Conservation (phyloP, 257 asterid species). For the Solanum habrochaites region DNA sequence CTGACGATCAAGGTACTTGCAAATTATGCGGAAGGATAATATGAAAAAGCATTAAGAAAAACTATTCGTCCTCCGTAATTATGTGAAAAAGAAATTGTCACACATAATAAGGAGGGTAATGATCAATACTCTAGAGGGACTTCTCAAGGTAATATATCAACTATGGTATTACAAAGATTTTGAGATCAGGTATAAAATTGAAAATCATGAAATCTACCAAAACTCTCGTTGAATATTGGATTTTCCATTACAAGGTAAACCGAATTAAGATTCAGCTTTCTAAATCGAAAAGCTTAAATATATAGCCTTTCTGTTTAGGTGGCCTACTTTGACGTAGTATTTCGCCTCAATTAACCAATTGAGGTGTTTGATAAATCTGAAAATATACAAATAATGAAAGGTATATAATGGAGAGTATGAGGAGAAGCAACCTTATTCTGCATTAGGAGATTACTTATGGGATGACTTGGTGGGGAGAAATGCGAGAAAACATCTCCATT, state of each 20-base stretch:
- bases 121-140: neutral
- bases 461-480: conserved; percentile 38
- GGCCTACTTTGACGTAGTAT: neutral
- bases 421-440: conserved; percentile 41
- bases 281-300: neutral
- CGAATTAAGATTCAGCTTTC: neutral
- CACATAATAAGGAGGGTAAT: neutral
- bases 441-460: conserved; percentile 26
- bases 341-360: neutral
- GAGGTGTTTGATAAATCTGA: neutral
- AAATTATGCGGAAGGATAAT: neutral
- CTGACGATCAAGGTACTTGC: conserved; percentile 14
- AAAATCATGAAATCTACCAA: neutral
- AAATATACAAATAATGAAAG: neutral
- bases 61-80: neutral
- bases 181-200: neutral
- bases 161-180: neutral
- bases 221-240: neutral
- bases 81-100: neutral
- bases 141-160: neutral
- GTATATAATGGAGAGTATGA: neutral
- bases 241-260: neutral
- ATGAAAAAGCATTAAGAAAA: neutral
- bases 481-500: conserved; percentile 28
- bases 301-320: neutral